Base-by-base conservation (phyloP, 371 early-diverging fungal species). In the Vairimorpha necatrix region DNA sequence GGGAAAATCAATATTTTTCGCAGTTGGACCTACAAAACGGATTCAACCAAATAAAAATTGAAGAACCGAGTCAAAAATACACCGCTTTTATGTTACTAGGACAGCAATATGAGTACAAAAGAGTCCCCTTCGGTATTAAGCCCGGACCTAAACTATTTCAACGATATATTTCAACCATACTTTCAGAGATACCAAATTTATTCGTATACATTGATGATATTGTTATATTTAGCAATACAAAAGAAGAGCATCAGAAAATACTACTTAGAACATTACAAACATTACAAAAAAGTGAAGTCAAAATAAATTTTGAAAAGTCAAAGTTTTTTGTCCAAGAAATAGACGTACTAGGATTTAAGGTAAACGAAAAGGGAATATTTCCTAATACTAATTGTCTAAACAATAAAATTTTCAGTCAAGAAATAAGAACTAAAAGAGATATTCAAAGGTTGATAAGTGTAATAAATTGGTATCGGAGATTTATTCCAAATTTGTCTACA, bases 11-110 rank as follows among this genome's bases (percentile, higher is more conserved):
- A 2, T 46, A 9, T n/a, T 74, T 67, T 67, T 26, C 20, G 14
- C 18, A 67, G 67, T 56, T 74, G 6, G 68, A 74, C 30, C 42
- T 67, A 38, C 46, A 30, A 63, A 63, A 63, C 28, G 63, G 63
- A 6, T 63, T 63, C 28, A 36, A 63, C 80, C 85, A 88, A 72
- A 67, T 86, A 14, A 65, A 0, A 69, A 85, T 36, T 4, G 0
- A 76, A 0, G 53, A 72, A 11, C 69, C 36, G 1, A 71, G 70
- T 13, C 62, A 53, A 0, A 48, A 83, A 30, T 79, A 83, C 20
- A 84, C 86, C 0, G 86, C 83, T 0, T 87, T 87, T 58, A 69
- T 78, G 16, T 71, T 77, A 0, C 34, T 50, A 22, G 22, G 50
- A 0, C 78, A 82, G 16, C 38, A 63, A 63, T 63, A 63, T 63